phyloP scores from a whole-genome alignment of 2,329 filamentous ascomycete genomes.

The Madurella mycetomatis region DNA sequence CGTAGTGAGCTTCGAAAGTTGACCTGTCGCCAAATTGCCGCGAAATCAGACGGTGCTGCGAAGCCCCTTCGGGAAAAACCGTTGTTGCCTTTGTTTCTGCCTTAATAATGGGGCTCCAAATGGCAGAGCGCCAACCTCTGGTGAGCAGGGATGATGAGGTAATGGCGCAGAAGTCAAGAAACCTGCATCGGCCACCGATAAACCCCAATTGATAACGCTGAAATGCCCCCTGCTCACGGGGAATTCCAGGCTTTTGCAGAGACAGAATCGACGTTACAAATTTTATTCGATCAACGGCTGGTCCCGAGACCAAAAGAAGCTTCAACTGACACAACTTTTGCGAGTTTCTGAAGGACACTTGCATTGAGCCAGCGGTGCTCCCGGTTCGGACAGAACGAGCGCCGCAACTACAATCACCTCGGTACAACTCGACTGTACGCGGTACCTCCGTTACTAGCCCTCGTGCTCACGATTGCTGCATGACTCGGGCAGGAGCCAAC shows the following conservation, averaged over 20 bases:
- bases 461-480: background rate
- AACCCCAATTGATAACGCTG: background rate
- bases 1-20: constrained; percentile 18
- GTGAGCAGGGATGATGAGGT: constrained; percentile 2
- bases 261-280: background rate
- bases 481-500: background rate
- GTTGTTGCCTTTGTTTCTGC: constrained; percentile 11
- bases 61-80: constrained; percentile 21
- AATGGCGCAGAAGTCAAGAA: background rate
- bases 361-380: background rate
- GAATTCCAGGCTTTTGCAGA: background rate
- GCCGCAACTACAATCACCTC: background rate
- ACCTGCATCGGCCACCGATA: background rate
- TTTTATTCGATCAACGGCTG: background rate
- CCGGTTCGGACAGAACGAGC: background rate
- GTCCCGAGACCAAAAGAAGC: background rate
- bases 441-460: background rate
- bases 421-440: background rate
- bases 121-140: background rate
- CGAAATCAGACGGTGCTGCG: constrained; percentile 21
- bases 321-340: background rate
- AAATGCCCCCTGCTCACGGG: background rate
- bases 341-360: background rate
- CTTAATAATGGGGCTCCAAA: constrained; percentile 6
- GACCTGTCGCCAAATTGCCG: constrained; percentile 23